A percentile compares a stretch with the other conserved stretches of the same genome.
Evolutionary conservation across 495 filamentous ascomycete genomes (phyloP).

Genomic region (Aspergillus conjunctus): DNA sequence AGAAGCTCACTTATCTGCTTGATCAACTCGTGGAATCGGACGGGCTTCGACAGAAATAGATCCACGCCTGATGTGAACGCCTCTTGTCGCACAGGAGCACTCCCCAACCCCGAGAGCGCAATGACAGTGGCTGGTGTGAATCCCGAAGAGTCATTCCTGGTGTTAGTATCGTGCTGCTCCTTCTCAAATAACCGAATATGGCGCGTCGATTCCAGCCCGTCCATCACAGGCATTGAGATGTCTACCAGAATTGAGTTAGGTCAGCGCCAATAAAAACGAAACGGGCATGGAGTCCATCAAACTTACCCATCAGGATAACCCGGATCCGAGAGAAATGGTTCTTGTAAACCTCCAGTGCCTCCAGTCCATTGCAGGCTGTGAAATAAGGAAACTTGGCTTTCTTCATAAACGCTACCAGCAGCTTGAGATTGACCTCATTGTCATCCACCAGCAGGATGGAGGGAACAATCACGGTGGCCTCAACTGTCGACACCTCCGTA

Average conservation of each 20-base stretch:
- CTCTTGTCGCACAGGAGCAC: constrained; percentile 13
- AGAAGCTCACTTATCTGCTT: constrained; percentile 11
- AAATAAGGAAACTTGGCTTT: constrained; percentile 9
- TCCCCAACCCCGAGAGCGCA: constrained; percentile 14
- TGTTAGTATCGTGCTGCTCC: neutral
- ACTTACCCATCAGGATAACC: constrained; percentile 20
- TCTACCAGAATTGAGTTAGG: constrained; percentile 9
- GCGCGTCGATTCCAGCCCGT: constrained; percentile 19
- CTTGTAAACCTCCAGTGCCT: constrained; percentile 18
- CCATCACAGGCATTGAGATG: constrained; percentile 25
- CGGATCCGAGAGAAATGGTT: constrained; percentile 8
- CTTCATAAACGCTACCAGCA: constrained; percentile 20
- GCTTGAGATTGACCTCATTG: constrained; percentile 21
- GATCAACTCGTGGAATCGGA: constrained; percentile 15
- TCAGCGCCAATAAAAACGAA: neutral
- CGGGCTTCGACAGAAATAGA: constrained; percentile 17
- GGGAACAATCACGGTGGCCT: neutral
- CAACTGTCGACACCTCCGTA: constrained; percentile 7
- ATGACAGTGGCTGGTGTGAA: constrained; percentile 14
- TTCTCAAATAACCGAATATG: constrained; percentile 21
- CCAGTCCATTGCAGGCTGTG: constrained; percentile 14
- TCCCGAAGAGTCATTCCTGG: too few species aligned
- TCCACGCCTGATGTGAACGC: constrained; percentile 18
- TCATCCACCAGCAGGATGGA: constrained; percentile 21
- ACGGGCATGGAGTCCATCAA: too few species aligned